Base-by-base conservation (phyloP, 2,329 filamentous ascomycete species). In the Beauveria australis region DNA sequence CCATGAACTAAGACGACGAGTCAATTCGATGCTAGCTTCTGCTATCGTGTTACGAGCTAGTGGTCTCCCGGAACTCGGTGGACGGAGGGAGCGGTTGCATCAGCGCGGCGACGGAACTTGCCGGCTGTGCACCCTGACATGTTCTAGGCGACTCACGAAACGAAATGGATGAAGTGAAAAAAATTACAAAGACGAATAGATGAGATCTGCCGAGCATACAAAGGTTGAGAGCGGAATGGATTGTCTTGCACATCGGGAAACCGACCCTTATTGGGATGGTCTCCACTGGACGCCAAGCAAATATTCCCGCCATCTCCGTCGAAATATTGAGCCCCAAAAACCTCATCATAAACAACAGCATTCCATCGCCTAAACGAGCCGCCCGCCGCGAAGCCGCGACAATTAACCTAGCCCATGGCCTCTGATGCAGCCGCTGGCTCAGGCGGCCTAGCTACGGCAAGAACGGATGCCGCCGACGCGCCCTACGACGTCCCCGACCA, bases 401-500 rank as follows among this genome's bases (percentile, higher is more conserved):
- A 18, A n/a, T 37, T 5, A 24, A 40, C 33, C 24, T 33, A 19
- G 19, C 22, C 12, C 30, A 59, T 59, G 56, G 56, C 56, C n/a
- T 43, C 47, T 6, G 12, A 19, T 6, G 37, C n/a, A n/a, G n/a
- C n/a, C 7, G 24, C n/a, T 16, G 37, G 47, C 18, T 40, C 47
- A 24, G 46, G 33, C 33, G 33, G 33, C 47, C 24, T 7, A 9
- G 44, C 19, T 19, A 19, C 37, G 4, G 37, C 37, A 37, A 44
- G 1, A 9, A 14, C 37, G 24, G 12, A 30, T 8, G 19, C 16
- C 41, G 12, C 7, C 28, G 49, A 18, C 26, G 3, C 30, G 28
- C n/a, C 49, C 19, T 60, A 78, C 62, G 68, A 75, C 64, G 63
- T 71, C 1, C 75, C 76, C 3, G 71, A 72, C 43, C 65, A 62